Evolutionary conservation across 176 grass and related monocot species (phyloP), one percentile per base, ranked within the genome.

Genomic region (Zoysia pacifica): DNA sequence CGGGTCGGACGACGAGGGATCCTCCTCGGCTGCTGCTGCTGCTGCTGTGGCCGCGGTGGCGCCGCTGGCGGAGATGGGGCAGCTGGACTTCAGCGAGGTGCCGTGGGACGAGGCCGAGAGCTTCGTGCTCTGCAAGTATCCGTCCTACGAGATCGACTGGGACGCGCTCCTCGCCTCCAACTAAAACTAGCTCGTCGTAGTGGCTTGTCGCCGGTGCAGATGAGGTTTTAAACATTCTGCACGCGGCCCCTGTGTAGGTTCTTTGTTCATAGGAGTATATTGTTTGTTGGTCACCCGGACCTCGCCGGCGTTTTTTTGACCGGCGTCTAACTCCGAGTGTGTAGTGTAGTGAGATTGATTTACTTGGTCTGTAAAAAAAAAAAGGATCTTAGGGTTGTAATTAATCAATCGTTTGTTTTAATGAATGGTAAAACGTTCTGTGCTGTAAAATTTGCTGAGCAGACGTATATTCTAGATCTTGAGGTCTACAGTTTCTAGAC

Each of bases 221-320:
- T 87, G 80, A 73, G 80, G 74, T 87, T 83, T 83, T 87, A 83
- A 6, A 10, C 80, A 83, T 61, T 83, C 86, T 68, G 86, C 67
- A 18, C 67, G 3, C 7, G 55, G 73, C 69, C 45, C 1, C 62
- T 82, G 79, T 86, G 62, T 77, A 86, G 40, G 39, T 49, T 36
- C 18, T 14, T 62, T 37, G 2, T 4, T 45, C 7, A 2, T 12
- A 9, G 28, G 28, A 28, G 28, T 28, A 28, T 28, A 28, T 28
- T 28, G 28, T 28, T 20, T 53, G 72, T 69, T 60, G 74, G 68
- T 28, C 38, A 28, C 14, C 69, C 76, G 76, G 83, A 69, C 77
- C 50, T 69, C 76, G 76, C 77, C 64, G 77, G 77, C 77, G 64
- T 79, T 79, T 79, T 79, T 56, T 63, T 79, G 77, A 79, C 77